These are phyloP conservation scores for Cytospora schulzeri DNA, from an alignment of 2,329 filamentous ascomycete species.

Conservation along the genomic window DNA sequence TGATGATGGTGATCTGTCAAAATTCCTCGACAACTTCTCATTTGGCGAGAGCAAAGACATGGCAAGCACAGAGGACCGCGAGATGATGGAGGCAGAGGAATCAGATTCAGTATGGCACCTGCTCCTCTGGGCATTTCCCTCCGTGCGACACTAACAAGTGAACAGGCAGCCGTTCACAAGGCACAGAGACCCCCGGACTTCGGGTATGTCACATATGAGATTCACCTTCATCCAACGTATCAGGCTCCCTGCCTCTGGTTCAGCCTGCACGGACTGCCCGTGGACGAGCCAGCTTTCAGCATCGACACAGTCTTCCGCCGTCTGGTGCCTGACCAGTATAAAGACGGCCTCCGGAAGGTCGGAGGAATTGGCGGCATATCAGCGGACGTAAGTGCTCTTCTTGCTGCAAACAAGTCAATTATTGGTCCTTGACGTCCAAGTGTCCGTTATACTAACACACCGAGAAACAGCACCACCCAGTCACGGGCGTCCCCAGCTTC, in stretches of 20 bases:
- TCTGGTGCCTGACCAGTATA: slow-evolving; percentile 69
- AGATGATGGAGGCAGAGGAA: slow-evolving; percentile 55
- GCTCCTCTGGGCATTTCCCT: background rate
- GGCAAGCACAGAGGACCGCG: slow-evolving; percentile 40
- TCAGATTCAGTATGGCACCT: slow-evolving; percentile 50
- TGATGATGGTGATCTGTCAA: slow-evolving; percentile 49
- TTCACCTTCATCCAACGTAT: slow-evolving; percentile 76
- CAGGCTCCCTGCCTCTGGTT: slow-evolving; percentile 78
- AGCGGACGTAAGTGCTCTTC: slow-evolving; percentile 64
- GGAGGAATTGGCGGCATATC: slow-evolving; percentile 75
- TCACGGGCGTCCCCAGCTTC: slow-evolving; percentile 76
- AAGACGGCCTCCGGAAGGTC: slow-evolving; percentile 58
- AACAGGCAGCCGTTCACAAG: slow-evolving; percentile 45
- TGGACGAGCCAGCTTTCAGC: slow-evolving; percentile 58
- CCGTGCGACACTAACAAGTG: slow-evolving; percentile 10
- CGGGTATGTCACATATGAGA: slow-evolving; percentile 67
- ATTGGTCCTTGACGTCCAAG: slow-evolving; percentile 25
- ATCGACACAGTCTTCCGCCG: slow-evolving; percentile 71
- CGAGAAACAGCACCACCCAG: slow-evolving; percentile 74
- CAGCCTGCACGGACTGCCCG: slow-evolving; percentile 60
- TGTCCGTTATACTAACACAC: slow-evolving; percentile 44
- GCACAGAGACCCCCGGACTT: slow-evolving; percentile 37
- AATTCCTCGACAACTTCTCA: slow-evolving; percentile 49
- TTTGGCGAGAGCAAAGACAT: slow-evolving; percentile 36
- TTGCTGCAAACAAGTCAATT: slow-evolving; percentile 36